phyloP scores from a whole-genome alignment of 169 alveolate species.

The Miamiensis avidus region DNA sequence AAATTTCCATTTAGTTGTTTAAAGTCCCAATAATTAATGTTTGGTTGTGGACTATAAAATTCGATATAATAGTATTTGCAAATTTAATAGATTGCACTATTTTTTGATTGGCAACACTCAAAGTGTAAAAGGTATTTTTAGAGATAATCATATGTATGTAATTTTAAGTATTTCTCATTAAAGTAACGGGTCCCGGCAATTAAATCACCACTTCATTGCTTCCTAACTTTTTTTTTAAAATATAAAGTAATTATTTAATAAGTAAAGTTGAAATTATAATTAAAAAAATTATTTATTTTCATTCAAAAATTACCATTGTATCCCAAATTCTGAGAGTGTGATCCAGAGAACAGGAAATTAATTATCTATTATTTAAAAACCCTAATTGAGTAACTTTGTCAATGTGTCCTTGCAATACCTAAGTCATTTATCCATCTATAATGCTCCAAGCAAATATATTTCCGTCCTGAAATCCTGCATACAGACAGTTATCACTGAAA shows the following conservation, averaged over 20 bases:
- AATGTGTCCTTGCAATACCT: constrained; percentile 65
- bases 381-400: constrained; percentile 41
- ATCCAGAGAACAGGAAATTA: constrained; percentile 66
- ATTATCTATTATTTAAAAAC: constrained; percentile 44
- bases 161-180: constrained; percentile 15
- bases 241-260: too few species aligned
- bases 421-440: constrained; percentile 45
- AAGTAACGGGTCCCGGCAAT: constrained; percentile 29
- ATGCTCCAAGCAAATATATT: constrained; percentile 54
- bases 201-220: constrained; percentile 31
- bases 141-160: constrained; percentile 24
- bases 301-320: constrained; percentile 11
- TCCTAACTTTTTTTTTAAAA: constrained; percentile 17
- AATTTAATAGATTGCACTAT: not conserved
- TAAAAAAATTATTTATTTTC: not conserved
- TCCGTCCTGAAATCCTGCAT: constrained; percentile 77
- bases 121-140: constrained; percentile 31
- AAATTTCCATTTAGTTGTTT: constrained; percentile 37
- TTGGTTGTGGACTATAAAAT: constrained; percentile 27
- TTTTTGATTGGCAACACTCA: constrained; percentile 12
- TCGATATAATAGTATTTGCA: constrained; percentile 20
- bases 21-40: constrained; percentile 57
- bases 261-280: not conserved
- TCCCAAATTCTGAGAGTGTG: constrained; percentile 75
- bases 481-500: constrained; percentile 51